Conservation (phyloP, 768 basidiomycete genomes). For the Termitomyces sp. region DNA sequence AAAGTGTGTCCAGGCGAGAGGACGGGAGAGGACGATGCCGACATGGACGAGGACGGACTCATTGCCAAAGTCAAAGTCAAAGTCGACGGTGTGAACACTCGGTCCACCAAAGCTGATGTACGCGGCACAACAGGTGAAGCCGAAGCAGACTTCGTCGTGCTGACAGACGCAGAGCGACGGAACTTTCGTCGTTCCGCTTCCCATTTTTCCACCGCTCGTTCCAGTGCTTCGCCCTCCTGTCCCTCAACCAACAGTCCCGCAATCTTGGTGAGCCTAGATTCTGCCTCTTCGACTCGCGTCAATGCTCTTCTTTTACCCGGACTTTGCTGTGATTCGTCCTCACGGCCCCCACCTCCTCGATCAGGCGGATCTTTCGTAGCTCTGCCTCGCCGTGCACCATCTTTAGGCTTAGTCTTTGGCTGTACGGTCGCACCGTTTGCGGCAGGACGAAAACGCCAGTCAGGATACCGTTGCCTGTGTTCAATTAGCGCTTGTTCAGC, state of each 20-base stretch:
- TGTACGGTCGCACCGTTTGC: conserved; percentile 31
- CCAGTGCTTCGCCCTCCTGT: conserved; percentile 58
- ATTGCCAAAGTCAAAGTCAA: neutral
- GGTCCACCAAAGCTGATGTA: neutral
- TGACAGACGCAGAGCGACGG: neutral
- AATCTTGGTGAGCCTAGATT: conserved; percentile 61
- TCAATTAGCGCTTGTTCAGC: conserved; percentile 66
- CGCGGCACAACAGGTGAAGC: neutral
- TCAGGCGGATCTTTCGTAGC: conserved; percentile 16
- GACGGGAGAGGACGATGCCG: neutral
- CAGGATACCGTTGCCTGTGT: conserved; percentile 69
- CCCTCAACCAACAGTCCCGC: conserved; percentile 62
- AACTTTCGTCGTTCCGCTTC: conserved; percentile 26
- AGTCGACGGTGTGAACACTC: neutral
- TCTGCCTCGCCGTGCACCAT: conserved; percentile 10
- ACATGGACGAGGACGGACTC: neutral
- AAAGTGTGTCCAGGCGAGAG: neutral
- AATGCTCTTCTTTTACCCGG: conserved; percentile 26
- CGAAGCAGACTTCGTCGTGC: neutral
- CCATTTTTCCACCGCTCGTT: conserved; percentile 60
- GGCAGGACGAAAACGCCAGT: conserved; percentile 77
- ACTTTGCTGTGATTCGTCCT: neutral
- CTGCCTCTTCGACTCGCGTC: conserved; percentile 21
- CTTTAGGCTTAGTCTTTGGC: conserved; percentile 27
- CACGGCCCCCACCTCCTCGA: conserved; percentile 24